These are phyloP conservation scores for Bipolaris gigantea DNA, from an alignment of 2,329 filamentous ascomycete genomes.

Conservation along the genomic window DNA sequence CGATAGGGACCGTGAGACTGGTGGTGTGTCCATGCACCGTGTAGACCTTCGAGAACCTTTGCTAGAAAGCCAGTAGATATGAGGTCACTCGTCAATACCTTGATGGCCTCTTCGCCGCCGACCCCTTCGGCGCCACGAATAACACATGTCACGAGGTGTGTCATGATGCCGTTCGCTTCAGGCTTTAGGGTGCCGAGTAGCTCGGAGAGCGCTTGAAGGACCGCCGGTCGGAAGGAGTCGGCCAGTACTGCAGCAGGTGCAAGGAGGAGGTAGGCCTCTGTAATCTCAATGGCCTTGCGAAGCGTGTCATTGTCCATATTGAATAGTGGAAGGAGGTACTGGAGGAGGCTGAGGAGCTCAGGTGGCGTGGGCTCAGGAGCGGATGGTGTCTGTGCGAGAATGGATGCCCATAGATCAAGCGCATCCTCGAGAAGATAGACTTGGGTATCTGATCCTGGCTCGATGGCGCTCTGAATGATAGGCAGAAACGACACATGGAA, in stretches of 20 bases:
- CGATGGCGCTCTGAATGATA: slow-evolving; percentile 76
- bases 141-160: slow-evolving; percentile 51
- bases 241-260: slow-evolving; percentile 52
- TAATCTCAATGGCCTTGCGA: slow-evolving; percentile 53
- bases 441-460: slow-evolving; percentile 63
- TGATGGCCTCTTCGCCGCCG: slow-evolving; percentile 55
- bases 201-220: slow-evolving; percentile 47
- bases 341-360: slow-evolving; percentile 48
- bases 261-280: slow-evolving; percentile 53
- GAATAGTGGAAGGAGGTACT: slow-evolving; percentile 52
- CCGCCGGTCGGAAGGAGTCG: slow-evolving; percentile 44
- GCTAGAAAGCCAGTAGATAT: slow-evolving; percentile 62
- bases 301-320: slow-evolving; percentile 54
- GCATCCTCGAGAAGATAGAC: slow-evolving; percentile 89
- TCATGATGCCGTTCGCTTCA: slow-evolving; percentile 52
- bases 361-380: slow-evolving; percentile 47
- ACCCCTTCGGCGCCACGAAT: slow-evolving; percentile 56
- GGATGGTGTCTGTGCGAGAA: slow-evolving; percentile 64
- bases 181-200: slow-evolving; percentile 52
- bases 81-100: slow-evolving; percentile 56
- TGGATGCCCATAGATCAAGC: slow-evolving; percentile 81
- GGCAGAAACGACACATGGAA: slow-evolving; percentile 83
- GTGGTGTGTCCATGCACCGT: slow-evolving; percentile 56
- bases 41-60: slow-evolving; percentile 52
- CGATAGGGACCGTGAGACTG: slow-evolving; percentile 76